Base-by-base conservation (phyloP, 352 stramenopile species). In the Globisporangium barbulae region DNA sequence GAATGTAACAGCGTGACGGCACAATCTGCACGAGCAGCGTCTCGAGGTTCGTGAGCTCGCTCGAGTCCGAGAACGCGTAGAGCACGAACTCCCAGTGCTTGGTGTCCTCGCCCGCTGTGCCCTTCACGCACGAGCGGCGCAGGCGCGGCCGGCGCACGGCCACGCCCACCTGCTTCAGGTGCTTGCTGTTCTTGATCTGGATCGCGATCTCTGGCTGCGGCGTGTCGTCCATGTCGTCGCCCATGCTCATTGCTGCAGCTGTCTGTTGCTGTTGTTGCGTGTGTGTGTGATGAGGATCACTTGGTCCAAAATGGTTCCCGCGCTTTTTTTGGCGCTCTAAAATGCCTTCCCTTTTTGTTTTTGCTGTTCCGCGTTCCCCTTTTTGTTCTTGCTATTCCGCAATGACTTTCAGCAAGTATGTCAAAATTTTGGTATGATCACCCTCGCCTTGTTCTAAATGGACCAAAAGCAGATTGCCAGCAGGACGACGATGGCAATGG, bases 71-170 rank as follows among this genome's bases (percentile, higher is more conserved):
- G 74, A 96, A 94, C 55, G 70, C 68, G 65, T 78, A 93, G 53
- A 96, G 71, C 72, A 89, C 67, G 47, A 96, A 65, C 68, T 93
- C 74, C 74, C 82, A 94, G 44, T 94, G 84, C 63, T 94, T 96
- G 37, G 79, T 92, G 71, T 96, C 85, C 57, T 94, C 85, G 63
- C 74, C 73, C 17, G 64, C 74, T 10, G 79, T 67, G 30, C 84
- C 85, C 55, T 91, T 91, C 61, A 94, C 74, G 63, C 84, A 93
- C 25, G 85, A 94, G 25, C 75, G 73, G n/a, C 84, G 84, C 56
- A 77, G 58, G 8, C 87, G 84, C 56, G 87, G 81, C 5, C 81
- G 78, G 13, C 87, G 81, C 68, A 91, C 72, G 0, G 85, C 88
- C 59, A 96, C 84, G 41, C 79, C 88, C 19, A 96, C 75, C 42